A percentile compares a stretch with the other conserved stretches of the same genome.
Evolutionary conservation across 805 yeast species (phyloP).

Genomic region (Teunomyces pallodes): DNA sequence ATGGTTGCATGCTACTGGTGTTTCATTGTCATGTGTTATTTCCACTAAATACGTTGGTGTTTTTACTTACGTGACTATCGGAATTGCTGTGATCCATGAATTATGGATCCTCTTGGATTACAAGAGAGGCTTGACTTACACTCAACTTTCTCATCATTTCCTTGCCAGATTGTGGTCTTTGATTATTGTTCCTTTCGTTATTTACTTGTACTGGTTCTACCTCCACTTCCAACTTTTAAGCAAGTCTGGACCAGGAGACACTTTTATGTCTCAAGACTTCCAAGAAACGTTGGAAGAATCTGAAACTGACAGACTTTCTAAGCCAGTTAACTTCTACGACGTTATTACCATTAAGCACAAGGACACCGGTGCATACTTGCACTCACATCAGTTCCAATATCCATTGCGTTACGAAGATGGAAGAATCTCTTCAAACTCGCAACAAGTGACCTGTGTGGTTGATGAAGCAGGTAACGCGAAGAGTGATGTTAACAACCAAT

Average conservation of each 20-base stretch:
- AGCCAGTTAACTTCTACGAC: constrained; percentile 73
- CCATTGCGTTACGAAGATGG: constrained; percentile 97
- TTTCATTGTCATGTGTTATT: constrained; percentile 84
- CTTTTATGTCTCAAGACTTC: constrained; percentile 91
- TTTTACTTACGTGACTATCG: constrained; percentile 84
- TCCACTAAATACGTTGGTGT: constrained; percentile 96
- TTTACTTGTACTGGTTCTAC: constrained; percentile 88
- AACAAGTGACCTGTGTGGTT: constrained; percentile 79
- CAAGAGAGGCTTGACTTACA: constrained; percentile 59
- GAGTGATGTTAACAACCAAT: constrained; percentile 66
- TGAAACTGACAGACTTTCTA: constrained; percentile 66
- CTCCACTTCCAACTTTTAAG: constrained; percentile 79
- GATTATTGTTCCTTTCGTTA: constrained; percentile 73
- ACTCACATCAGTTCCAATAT: constrained; percentile 73
- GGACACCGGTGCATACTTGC: constrained; percentile 74
- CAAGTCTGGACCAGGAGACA: constrained; percentile 94
- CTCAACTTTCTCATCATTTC: constrained; percentile 64
- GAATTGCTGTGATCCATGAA: constrained; percentile 80
- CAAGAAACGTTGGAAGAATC: constrained; percentile 91
- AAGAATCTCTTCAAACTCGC: constrained; percentile 89
- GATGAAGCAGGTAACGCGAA: constrained; percentile 31
- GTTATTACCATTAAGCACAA: constrained; percentile 74
- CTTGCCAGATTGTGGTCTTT: constrained; percentile 68
- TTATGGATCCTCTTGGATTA: constrained; percentile 84
- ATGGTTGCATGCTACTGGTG: constrained; percentile 85